phyloP scores from a whole-genome alignment of 2,329 filamentous ascomycete genomes.

The Aulographum hederae region DNA sequence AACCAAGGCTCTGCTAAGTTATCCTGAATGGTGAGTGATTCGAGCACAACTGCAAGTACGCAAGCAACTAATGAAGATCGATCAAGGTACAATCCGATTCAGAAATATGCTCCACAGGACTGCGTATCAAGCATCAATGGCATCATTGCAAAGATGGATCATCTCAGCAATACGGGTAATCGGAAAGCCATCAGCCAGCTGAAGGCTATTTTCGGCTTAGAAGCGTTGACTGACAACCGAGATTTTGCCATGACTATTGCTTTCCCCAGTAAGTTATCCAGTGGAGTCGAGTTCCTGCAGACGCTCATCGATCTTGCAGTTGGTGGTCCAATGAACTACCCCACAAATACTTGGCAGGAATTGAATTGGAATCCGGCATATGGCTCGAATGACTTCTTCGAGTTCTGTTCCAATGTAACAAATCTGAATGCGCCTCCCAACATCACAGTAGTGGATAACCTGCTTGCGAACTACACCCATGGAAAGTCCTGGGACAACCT shows the following conservation, averaged over 20 bases:
- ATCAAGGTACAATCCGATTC: conserved; percentile 37
- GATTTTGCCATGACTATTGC: conserved; percentile 30
- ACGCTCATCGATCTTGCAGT: neutral
- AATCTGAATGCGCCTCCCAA: conserved; percentile 23
- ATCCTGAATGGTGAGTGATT: conserved; percentile 34
- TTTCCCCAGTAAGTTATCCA: conserved; percentile 24
- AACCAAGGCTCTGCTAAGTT: conserved; percentile 59
- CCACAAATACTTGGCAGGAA: conserved; percentile 35
- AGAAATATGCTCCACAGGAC: conserved; percentile 35
- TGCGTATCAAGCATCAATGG: conserved; percentile 50
- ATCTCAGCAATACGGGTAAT: conserved; percentile 32
- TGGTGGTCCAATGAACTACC: conserved; percentile 30
- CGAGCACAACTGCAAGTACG: too few species aligned
- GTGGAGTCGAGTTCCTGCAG: too few species aligned
- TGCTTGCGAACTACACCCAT: conserved; percentile 25
- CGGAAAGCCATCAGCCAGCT: conserved; percentile 22
- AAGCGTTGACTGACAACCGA: conserved; percentile 27
- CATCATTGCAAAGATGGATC: conserved; percentile 39
- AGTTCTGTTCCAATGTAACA: conserved; percentile 38
- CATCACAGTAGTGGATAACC: conserved; percentile 16
- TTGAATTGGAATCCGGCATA: conserved; percentile 41
- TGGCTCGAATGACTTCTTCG: conserved; percentile 27
- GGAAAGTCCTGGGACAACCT: conserved; percentile 32
- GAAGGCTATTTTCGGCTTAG: conserved; percentile 35
- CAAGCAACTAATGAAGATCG: neutral